phyloP scores from a whole-genome alignment of 78 protist species.

The Planoprotostelium fungivorum region DNA sequence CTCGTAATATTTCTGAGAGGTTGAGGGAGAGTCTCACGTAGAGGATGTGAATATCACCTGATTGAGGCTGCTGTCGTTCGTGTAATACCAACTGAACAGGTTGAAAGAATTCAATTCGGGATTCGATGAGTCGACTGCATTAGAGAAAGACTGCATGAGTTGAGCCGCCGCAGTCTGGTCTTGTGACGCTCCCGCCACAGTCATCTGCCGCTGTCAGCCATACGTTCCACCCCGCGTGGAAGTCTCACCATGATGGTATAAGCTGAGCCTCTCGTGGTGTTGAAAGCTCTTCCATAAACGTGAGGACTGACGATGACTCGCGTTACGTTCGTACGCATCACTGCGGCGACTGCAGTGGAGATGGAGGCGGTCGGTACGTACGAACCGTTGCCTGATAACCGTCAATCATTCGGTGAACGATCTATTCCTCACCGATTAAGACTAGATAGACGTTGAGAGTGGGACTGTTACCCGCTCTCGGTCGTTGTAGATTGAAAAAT shows the following conservation, averaged over 20 bases:
- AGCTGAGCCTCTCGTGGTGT: neutral
- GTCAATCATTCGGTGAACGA: neutral
- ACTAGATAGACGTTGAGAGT: neutral
- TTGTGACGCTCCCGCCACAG: neutral
- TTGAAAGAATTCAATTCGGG: neutral
- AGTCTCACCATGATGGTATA: neutral
- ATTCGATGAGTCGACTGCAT: neutral
- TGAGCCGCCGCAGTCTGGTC: too few species aligned
- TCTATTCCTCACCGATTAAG: neutral
- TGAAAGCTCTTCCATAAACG: neutral
- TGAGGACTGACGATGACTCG: neutral
- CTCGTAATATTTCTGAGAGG: neutral
- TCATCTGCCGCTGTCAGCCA: neutral
- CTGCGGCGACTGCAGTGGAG: neutral
- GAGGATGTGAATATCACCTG: neutral
- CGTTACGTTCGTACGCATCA: neutral
- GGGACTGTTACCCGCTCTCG: neutral
- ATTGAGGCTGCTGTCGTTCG: neutral
- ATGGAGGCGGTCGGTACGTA: neutral
- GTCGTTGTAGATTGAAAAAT: neutral
- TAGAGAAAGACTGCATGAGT: neutral
- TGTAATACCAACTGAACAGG: neutral
- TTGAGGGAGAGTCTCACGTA: neutral
- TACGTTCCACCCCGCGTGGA: too few species aligned
- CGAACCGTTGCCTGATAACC: neutral